Base-by-base conservation (phyloP, 257 asterid genomes). In the Nicotiana sylvestris region DNA sequence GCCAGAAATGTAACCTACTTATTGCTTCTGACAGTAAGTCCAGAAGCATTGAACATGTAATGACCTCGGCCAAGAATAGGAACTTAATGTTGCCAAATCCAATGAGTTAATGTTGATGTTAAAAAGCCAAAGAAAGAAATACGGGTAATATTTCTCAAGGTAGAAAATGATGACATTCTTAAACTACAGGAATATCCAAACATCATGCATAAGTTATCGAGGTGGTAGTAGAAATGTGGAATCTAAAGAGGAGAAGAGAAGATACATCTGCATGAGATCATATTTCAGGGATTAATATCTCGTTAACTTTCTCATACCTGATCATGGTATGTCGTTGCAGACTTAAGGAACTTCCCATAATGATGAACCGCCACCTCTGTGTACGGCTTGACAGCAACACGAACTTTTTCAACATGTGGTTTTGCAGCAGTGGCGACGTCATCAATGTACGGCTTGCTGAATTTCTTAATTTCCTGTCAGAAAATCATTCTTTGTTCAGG, bases 391-490 rank as follows among this genome's bases (percentile, higher is more conserved):
- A 92, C 29, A 78, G 88, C 49, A 72, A 86, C 86, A 12, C 84
- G 91, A 55, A 92, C 84, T 70, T 89, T 94, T 60, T 93, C 95
- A 82, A 94, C 89, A 86, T 96, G 97, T 69, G 99, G 99, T 85
- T 87, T 91, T 80, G 98, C 86, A 18, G 92, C 92, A 82, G 94
- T 83, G 81, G 98, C 98, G 78, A 91, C 89, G 80, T 91, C 93
- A 82, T 96, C 98, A 58, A 96, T 88, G 79, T 96, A 94, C 30
- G 97, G 99, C 83, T 88, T 90, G 92, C 97, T 90, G 86, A 83
- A 25, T 90, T 88, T 93, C 88, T 92, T 92, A 61, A 93, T 46
- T 78, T 92, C 90, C 99, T 95, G 91, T 53, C 86, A 82, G 85
- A 61, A 1, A 74, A 74, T 35, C 32, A 21, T 72, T 49, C 60